Base-by-base conservation (phyloP, 352 stramenopile species). In the Blastocystis sp. region DNA sequence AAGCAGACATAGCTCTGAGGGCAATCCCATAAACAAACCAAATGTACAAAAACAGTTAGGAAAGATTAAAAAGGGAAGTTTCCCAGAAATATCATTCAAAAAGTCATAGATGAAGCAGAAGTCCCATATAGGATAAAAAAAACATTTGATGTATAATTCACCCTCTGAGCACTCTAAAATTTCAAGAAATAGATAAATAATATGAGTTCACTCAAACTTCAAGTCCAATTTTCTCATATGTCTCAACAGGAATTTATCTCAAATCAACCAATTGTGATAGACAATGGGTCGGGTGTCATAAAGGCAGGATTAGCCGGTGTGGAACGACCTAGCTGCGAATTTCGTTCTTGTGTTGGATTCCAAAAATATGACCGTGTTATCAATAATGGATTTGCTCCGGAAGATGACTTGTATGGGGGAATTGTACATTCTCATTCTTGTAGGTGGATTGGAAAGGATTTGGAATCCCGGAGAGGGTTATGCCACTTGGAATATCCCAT, bases 281-380 rank as follows among this genome's bases (percentile, higher is more conserved):
- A 98, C 92, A 98, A 97, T 92, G 96, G 96, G 37, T 98, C 95
- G 24, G 94, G 95, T 18, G 95, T 96, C 90, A 95, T 97, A 90
- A 98, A 98, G 91, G 96, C 95, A 73, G 96, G 96, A 30, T 98
- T 98, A 92, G 96, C 95, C 2, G 96, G 96, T 64, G 95, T 95
- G 62, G 96, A 98, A 64, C 95, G 96, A 13, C 96, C 96, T n/a
- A 94, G 94, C 91, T 93, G 93, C 3, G 93, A 96, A 70, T 96
- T 96, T 90, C 93, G 93, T 63, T 96, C 93, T 64, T 95, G 97
- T 85, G 95, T 98, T 62, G 96, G 96, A 70, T 93, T 94, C 79
- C 92, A 95, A 0, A 98, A 98, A 91, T 95, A 98, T 91, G 91
- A 96, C 87, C 92, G 95, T 20, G 95, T 98, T 87, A 98, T 98